Evolutionary conservation across 139 green algal genomes (phyloP).

Genomic region (Chlorella sp.): DNA sequence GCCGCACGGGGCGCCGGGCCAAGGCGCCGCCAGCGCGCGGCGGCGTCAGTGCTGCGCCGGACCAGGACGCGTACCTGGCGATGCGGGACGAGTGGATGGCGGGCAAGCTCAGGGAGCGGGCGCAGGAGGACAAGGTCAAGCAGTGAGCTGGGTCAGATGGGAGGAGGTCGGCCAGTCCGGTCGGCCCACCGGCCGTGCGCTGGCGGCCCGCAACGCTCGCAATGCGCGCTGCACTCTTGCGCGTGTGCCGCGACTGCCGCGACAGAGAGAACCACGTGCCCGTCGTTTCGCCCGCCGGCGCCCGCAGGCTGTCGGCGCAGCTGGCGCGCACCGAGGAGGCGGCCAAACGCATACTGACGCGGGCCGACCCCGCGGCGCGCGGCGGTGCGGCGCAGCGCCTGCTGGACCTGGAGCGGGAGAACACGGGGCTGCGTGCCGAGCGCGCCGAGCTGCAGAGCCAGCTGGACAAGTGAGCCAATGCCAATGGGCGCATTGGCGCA

Average conservation of each 20-base stretch:
- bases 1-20: too few relatives aligned
- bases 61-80: constrained; percentile 30
- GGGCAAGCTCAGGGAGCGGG: constrained; percentile 30
- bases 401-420: constrained; percentile 60
- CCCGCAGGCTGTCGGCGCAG: constrained; percentile 69
- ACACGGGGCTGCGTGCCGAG: constrained; percentile 51
- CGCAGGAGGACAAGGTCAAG: constrained; percentile 32
- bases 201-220: neutral
- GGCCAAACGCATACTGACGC: constrained; percentile 69
- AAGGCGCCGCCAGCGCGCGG: too few relatives aligned
- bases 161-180: neutral
- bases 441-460: constrained; percentile 57
- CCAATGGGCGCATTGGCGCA: too few relatives aligned
- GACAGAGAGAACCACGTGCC: too few relatives aligned
- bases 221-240: neutral
- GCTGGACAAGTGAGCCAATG: constrained; percentile 47
- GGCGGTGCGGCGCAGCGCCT: constrained; percentile 66
- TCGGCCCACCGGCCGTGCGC: neutral
- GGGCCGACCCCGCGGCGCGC: constrained; percentile 49
- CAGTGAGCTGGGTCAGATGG: constrained; percentile 11
- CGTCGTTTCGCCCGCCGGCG: neutral
- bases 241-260: neutral
- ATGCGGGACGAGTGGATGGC: constrained; percentile 42
- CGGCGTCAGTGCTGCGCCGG: too few relatives aligned
- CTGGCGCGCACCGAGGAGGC: constrained; percentile 77